phyloP scores from a whole-genome alignment of 352 stramenopile genomes.

The Stramenopiles sp. region DNA sequence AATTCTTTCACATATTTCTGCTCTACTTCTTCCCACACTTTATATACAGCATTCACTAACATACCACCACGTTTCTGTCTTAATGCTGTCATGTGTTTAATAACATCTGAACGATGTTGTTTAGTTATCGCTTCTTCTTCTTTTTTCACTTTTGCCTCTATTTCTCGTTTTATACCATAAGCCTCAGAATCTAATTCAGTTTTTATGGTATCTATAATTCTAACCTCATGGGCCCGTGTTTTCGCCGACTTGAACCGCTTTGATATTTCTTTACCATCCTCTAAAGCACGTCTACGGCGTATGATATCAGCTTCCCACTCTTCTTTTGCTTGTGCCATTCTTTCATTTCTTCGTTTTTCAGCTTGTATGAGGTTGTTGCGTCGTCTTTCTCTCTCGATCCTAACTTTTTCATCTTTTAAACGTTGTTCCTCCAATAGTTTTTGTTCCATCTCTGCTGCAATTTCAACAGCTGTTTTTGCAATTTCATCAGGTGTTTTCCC shows the following conservation, averaged over 20 bases:
- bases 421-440: not conserved
- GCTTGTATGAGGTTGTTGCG: not conserved
- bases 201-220: not conserved
- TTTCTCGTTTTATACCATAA: not conserved
- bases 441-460: not conserved
- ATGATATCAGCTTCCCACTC: not conserved
- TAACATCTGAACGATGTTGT: not conserved
- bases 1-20: not conserved
- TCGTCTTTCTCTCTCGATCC: not conserved
- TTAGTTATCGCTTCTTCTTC: not conserved
- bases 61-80: not conserved
- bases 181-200: not conserved
- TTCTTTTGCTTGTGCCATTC: not conserved
- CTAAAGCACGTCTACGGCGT: not conserved
- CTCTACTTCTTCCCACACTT: not conserved
- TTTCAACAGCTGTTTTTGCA: not conserved
- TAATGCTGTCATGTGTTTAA: not conserved
- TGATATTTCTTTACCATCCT: not conserved
- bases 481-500: not conserved
- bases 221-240: not conserved
- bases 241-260: not conserved
- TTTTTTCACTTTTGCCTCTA: not conserved
- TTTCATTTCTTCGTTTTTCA: not conserved
- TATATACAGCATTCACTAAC: not conserved
- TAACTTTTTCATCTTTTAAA: not conserved